Evolutionary conservation across 192 early-diverging fungal genomes (phyloP).

Genomic region (Jimgerdemannia lactiflua): DNA sequence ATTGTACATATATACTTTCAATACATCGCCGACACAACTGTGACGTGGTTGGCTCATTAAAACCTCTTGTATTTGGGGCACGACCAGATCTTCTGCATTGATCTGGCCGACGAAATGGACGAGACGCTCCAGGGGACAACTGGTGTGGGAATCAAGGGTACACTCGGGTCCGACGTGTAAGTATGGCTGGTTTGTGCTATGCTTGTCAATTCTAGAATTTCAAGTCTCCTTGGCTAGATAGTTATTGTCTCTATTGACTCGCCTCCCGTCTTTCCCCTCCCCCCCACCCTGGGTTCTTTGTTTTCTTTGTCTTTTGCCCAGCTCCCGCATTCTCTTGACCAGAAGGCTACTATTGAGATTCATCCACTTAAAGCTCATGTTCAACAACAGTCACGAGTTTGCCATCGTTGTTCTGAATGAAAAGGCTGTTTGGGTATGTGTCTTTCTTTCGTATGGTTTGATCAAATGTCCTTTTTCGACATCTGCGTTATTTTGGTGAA

Average conservation of each 20-base stretch:
- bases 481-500: background rate
- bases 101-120: background rate
- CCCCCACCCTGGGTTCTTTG: background rate
- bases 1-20: background rate
- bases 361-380: constrained; percentile 26
- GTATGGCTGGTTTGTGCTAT: background rate
- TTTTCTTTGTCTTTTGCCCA: background rate
- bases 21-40: background rate
- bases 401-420: constrained; percentile 32
- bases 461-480: no score
- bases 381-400: constrained; percentile 26
- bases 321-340: constrained; percentile 27
- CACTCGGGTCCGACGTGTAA: background rate
- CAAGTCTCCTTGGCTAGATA: no score
- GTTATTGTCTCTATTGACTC: background rate
- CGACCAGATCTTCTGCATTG: background rate
- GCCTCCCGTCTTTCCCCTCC: no score
- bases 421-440: constrained; percentile 30
- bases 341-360: constrained; percentile 31
- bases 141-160: background rate
- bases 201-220: background rate
- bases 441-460: background rate
- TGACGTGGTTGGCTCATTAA: background rate
- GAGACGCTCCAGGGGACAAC: background rate
- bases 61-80: background rate